A percentile compares a stretch with the other conserved stretches of the same genome.
Evolutionary conservation across 805 yeast species (phyloP).

Genomic region (Hagleromyces aurorensis): DNA sequence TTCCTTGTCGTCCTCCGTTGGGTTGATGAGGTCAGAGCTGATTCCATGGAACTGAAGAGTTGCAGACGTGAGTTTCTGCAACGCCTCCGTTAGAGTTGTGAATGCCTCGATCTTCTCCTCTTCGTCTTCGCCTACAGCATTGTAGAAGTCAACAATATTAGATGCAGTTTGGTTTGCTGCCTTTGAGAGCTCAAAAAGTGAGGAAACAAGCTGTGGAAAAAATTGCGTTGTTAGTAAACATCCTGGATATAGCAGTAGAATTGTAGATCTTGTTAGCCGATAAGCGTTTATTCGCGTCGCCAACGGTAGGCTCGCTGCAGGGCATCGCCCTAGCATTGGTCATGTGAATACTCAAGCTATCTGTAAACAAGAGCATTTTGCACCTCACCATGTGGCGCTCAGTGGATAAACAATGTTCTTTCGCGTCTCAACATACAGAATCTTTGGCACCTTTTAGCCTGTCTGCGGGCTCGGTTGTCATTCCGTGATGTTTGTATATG

Average conservation of each 20-base stretch:
- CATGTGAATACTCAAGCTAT: too few species aligned
- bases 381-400: not conserved
- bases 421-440: slow-evolving; percentile 27
- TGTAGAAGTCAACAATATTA: slow-evolving; percentile 71
- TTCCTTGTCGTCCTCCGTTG: slow-evolving; percentile 31
- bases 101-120: slow-evolving; percentile 40
- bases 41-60: slow-evolving; percentile 28
- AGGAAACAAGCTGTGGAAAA: slow-evolving; percentile 51
- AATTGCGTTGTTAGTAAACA: slow-evolving; percentile 7
- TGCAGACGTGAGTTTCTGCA: slow-evolving; percentile 34
- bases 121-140: slow-evolving; percentile 42
- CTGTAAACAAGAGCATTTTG: slow-evolving; percentile 1
- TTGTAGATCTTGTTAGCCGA: too few species aligned
- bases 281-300: not conserved
- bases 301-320: not conserved
- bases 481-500: slow-evolving; percentile 8
- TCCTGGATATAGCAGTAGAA: not conserved
- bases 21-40: slow-evolving; percentile 25
- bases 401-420: not conserved
- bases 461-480: slow-evolving; percentile 28
- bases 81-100: slow-evolving; percentile 35
- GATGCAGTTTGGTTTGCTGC: slow-evolving; percentile 82
- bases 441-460: slow-evolving; percentile 34
- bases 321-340: too few species aligned
- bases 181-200: slow-evolving; percentile 73